Evolutionary conservation across 306 rosid species (phyloP), one percentile per base, ranked within the genome.

Genomic region (Cucurbita argyrosperma): DNA sequence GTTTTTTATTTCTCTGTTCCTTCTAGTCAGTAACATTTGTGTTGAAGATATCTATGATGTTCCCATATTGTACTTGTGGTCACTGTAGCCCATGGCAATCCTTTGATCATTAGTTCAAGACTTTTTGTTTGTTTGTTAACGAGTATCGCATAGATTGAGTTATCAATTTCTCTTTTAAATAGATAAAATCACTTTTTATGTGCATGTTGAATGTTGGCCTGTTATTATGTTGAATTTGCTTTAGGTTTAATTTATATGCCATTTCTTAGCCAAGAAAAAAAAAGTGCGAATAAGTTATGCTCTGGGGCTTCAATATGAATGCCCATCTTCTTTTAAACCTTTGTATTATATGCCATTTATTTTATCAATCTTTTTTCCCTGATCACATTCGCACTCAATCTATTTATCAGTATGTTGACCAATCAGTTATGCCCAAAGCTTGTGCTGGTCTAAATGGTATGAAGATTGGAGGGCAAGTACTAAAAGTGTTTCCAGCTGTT

Each of bases 391-490:
- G 79, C 76, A 83, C 76, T 71, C 10, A 49, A 76, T 53, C 70
- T 35, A 77, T 79, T 19, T 76, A 40, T 82, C 89, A 94, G 98
- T 94, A 90, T 61, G 84, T 49, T 52, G 98, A 94, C 66, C 88
- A 89, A 68, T 88, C 97, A 60, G 83, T 85, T 55, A 85, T 96
- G 71, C 74, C 26, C 71, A 90, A 89, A 89, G 98, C 97, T 38
- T 89, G 99, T 84, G 89, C 90, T 9, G 97, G 96, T 69, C 89
- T 91, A 78, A 91, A 88, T 79, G 96, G 99, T 76, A 80, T 91
- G 84, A 89, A 88, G 79, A 77, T 94, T 77, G 97, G 90, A 40
- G 97, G 97, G 58, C 74, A 80, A 84, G 83, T 88, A 43, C 78
- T 91, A 40, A 94, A 94, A 75, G 99, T 79, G 60, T 87, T 89